These are phyloP conservation scores for Starmera pachycereana DNA, from an alignment of 805 yeast species.

Conservation along the genomic window DNA sequence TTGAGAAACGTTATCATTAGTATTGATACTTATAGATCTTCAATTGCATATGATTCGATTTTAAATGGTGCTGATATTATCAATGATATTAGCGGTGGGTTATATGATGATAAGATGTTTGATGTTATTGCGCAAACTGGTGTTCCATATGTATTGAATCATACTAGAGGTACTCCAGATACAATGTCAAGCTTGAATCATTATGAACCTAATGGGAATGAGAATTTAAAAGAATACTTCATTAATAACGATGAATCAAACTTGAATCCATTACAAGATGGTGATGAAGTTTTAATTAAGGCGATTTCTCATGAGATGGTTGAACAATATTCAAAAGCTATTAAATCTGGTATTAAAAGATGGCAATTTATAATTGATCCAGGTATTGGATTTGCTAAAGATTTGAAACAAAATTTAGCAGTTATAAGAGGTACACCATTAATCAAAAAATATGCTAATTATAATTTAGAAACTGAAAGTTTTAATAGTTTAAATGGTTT, in stretches of 20 bases:
- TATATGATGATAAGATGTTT: conserved; percentile 57
- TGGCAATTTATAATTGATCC: conserved; percentile 95
- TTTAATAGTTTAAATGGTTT: conserved; percentile 22
- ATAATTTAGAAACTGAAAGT: conserved; percentile 14
- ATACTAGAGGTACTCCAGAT: conserved; percentile 72
- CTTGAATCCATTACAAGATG: conserved; percentile 16
- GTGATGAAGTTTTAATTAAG: conserved; percentile 30
- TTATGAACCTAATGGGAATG: conserved; percentile 34
- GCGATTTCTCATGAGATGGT: conserved; percentile 61
- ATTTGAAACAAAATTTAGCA: conserved; percentile 54
- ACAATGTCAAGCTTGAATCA: conserved; percentile 56
- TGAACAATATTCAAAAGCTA: conserved; percentile 43
- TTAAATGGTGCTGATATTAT: conserved; percentile 80
- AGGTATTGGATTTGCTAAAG: conserved; percentile 95
- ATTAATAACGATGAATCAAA: conserved; percentile 5
- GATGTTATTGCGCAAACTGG: conserved; percentile 55
- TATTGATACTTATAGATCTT: conserved; percentile 78
- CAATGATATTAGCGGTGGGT: conserved; percentile 84
- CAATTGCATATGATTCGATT: conserved; percentile 63
- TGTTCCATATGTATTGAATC: conserved; percentile 75
- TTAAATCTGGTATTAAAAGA: conserved; percentile 53
- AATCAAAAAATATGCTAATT: conserved; percentile 38
- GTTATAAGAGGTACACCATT: conserved; percentile 41
- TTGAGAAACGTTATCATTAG: conserved; percentile 47
- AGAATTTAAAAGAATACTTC: conserved; percentile 27